Conservation (phyloP, 176 grass and related monocot species). For the Typha latifolia region DNA sequence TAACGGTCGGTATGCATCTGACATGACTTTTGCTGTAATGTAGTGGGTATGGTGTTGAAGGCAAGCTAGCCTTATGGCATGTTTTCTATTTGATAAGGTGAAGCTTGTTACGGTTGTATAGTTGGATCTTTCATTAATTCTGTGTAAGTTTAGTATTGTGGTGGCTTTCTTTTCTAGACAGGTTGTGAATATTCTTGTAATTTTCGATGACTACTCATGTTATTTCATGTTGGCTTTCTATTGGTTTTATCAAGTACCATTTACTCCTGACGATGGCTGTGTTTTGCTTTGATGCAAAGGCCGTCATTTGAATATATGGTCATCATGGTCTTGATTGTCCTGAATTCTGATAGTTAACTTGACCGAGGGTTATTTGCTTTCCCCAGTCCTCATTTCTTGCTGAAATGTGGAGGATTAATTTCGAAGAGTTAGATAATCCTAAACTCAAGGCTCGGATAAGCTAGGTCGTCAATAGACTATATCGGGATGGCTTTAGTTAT, state of each 20-base stretch:
- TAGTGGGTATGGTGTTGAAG: slow-evolving; percentile 2
- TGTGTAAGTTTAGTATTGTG: neutral
- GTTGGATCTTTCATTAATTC: neutral
- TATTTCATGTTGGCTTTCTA: neutral
- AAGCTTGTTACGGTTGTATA: slow-evolving; percentile 1
- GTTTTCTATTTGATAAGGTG: neutral
- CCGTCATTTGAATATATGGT: too few species aligned
- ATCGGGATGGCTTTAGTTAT: too few species aligned
- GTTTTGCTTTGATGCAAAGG: too few species aligned
- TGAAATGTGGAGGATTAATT: too few species aligned
- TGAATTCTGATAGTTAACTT: too few species aligned
- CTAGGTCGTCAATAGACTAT: too few species aligned
- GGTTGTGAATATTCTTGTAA: slow-evolving; percentile 11
- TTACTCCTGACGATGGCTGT: too few species aligned
- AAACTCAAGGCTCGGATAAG: too few species aligned
- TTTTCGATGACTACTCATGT: neutral
- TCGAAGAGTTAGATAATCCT: too few species aligned
- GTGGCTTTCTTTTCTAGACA: neutral
- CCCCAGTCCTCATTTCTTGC: too few species aligned
- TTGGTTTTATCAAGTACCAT: neutral
- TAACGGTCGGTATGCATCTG: neutral
- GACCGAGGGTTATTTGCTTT: too few species aligned
- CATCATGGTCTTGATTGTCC: too few species aligned
- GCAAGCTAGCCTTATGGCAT: slow-evolving; percentile 6
- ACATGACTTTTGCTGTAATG: slow-evolving; percentile 12